A percentile compares a stretch with the other conserved stretches of the same genome.
Evolutionary conservation across 306 rosid species (phyloP).

Genomic region (Spatholobus suberectus): DNA sequence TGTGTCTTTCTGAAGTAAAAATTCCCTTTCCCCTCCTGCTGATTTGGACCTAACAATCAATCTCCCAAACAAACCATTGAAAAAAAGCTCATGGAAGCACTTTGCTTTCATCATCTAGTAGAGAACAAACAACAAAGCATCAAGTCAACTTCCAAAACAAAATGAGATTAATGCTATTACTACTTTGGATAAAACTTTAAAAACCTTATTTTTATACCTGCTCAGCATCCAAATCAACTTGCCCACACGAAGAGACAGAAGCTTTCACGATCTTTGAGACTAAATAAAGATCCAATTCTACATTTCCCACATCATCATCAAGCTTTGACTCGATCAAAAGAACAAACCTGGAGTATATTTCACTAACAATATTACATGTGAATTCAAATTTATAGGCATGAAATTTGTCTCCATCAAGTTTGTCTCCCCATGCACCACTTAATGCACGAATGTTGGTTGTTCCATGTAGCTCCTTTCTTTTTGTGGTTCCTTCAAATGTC

Average conservation of each 20-base stretch:
- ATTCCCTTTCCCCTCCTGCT: constrained; percentile 49
- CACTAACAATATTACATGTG: constrained; percentile 60
- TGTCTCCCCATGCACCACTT: constrained; percentile 75
- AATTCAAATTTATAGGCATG: constrained; percentile 80
- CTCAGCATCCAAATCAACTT: constrained; percentile 67
- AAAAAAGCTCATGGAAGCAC: constrained; percentile 85
- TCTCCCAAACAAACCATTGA: constrained; percentile 88
- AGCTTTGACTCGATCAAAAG: constrained; percentile 79
- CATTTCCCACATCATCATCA: constrained; percentile 80
- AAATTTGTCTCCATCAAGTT: constrained; percentile 58
- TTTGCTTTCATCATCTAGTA: constrained; percentile 74
- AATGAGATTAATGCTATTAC: constrained; percentile 3
- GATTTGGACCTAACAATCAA: constrained; percentile 55
- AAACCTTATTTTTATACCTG: constrained; percentile 58
- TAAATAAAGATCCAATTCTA: constrained; percentile 70
- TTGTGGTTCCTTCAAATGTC: constrained; percentile 66
- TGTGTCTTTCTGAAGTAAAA: constrained; percentile 66
- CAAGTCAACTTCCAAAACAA: constrained; percentile 39
- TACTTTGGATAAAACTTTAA: not conserved
- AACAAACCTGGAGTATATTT: constrained; percentile 68
- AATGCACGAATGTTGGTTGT: constrained; percentile 57
- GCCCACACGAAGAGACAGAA: constrained; percentile 71
- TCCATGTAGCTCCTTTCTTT: constrained; percentile 91
- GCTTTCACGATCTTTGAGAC: constrained; percentile 74
- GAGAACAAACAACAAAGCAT: constrained; percentile 39